These are phyloP conservation scores for Sporothrix dimorphospora DNA, from an alignment of 2,329 filamentous ascomycete species.

Conservation along the genomic window DNA sequence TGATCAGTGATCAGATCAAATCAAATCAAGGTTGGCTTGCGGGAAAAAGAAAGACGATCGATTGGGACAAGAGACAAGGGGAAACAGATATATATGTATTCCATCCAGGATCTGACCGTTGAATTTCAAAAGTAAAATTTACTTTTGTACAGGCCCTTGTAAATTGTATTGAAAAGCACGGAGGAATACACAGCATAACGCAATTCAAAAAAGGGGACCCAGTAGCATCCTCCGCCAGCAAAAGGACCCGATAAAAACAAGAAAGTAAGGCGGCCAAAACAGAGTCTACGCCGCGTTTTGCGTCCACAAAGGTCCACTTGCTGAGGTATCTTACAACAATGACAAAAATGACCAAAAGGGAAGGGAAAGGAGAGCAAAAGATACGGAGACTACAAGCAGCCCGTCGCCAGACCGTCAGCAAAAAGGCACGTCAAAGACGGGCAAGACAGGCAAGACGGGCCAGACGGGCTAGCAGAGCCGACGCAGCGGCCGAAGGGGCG, in stretches of 20 bases:
- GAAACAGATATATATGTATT: conserved; percentile 22
- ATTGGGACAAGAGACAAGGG: background rate
- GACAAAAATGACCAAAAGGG: conserved; percentile 17
- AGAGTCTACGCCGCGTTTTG: background rate
- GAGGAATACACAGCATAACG: conserved; percentile 2
- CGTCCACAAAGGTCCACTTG: background rate
- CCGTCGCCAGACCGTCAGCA: conserved; percentile 6
- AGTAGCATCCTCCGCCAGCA: background rate
- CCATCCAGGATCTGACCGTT: conserved; percentile 5
- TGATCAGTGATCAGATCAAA: background rate
- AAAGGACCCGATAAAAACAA: background rate
- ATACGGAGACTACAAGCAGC: conserved; percentile 3
- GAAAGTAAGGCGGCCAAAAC: background rate
- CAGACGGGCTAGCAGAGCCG: background rate
- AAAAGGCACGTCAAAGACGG: background rate
- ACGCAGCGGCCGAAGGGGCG: conserved; percentile 9
- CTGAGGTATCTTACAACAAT: conserved; percentile 12
- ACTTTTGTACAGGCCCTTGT: no score
- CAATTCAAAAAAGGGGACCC: conserved; percentile 2
- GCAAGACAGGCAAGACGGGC: background rate
- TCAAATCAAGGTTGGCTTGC: conserved; percentile 13
- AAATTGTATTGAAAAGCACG: background rate
- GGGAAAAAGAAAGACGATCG: background rate
- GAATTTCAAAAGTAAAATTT: background rate
- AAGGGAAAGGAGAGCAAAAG: background rate